Conservation (phyloP, 176 grass and related monocot species). For the Miscanthus lutarioriparius region DNA sequence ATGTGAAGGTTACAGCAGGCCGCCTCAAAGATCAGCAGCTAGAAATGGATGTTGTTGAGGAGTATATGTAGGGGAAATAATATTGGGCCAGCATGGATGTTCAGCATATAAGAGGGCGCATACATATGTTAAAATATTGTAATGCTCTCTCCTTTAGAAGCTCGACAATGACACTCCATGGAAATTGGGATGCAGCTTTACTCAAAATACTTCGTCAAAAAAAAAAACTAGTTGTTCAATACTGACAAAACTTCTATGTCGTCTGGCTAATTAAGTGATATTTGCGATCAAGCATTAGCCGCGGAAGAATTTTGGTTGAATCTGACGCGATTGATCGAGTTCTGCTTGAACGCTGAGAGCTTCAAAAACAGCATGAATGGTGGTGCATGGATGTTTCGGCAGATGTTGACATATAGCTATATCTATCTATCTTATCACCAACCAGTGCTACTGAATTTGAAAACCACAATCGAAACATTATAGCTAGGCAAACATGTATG, state of each 20-base stretch:
- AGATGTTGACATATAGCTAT: background rate
- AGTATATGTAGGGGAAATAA: too few species aligned
- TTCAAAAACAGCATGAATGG: conserved; percentile 1
- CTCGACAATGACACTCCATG: conserved; percentile 20
- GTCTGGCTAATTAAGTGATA: too few species aligned
- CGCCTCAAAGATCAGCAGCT: too few species aligned
- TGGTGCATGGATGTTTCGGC: background rate
- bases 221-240: background rate
- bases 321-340: background rate
- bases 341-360: background rate
- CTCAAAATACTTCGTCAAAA: background rate
- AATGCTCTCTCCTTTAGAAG: conserved; percentile 25
- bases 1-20: too few species aligned
- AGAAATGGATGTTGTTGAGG: too few species aligned
- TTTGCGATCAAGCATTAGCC: background rate
- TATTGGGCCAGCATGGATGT: too few species aligned
- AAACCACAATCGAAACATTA: background rate
- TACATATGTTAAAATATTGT: too few species aligned
- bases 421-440: background rate
- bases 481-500: background rate
- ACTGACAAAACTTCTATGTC: too few species aligned
- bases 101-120: conserved; percentile 3
- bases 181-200: background rate
- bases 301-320: background rate
- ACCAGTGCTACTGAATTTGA: background rate